Percentiles rank a stretch among this genome's conserved stretches.
Conservation (phyloP, 177 flowering plant genomes). For the Telopea speciosissima region DNA sequence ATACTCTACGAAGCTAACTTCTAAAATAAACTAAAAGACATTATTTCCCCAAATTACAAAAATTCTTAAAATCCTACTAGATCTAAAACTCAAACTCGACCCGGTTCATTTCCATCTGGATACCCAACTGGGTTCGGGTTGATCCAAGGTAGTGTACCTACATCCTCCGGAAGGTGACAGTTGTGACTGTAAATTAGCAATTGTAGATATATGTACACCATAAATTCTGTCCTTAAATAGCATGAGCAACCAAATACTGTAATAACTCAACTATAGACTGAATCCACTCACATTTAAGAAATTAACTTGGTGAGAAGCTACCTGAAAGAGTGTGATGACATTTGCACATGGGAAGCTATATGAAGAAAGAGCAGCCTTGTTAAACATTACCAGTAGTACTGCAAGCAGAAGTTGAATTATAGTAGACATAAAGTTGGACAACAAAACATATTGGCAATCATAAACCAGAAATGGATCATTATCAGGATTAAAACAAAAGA, state of each 20-base stretch:
- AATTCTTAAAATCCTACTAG: too few relatives aligned
- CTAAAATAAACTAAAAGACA: too few relatives aligned
- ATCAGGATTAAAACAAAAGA: background rate
- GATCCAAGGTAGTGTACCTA: too few relatives aligned
- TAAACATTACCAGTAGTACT: conserved; percentile 90
- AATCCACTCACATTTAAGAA: background rate
- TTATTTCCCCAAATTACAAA: too few relatives aligned
- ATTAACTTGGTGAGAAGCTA: conserved; percentile 12
- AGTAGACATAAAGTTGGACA: background rate
- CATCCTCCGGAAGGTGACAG: too few relatives aligned
- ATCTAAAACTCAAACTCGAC: too few relatives aligned
- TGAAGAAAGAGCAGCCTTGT: conserved; percentile 96
- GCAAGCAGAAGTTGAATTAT: conserved; percentile 21
- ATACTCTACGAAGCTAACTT: too few relatives aligned
- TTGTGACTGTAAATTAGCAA: too few relatives aligned
- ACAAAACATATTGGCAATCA: background rate
- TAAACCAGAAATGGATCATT: background rate
- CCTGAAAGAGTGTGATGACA: conserved; percentile 92
- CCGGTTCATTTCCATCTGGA: too few relatives aligned
- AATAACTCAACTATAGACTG: background rate
- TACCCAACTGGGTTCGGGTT: too few relatives aligned
- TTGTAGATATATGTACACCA: too few relatives aligned
- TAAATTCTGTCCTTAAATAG: background rate
- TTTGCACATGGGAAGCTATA: conserved; percentile 83
- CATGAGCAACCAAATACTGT: background rate